Evolutionary conservation across 2,329 filamentous ascomycete species (phyloP).

Genomic region (Curvularia hawaiiensis): DNA sequence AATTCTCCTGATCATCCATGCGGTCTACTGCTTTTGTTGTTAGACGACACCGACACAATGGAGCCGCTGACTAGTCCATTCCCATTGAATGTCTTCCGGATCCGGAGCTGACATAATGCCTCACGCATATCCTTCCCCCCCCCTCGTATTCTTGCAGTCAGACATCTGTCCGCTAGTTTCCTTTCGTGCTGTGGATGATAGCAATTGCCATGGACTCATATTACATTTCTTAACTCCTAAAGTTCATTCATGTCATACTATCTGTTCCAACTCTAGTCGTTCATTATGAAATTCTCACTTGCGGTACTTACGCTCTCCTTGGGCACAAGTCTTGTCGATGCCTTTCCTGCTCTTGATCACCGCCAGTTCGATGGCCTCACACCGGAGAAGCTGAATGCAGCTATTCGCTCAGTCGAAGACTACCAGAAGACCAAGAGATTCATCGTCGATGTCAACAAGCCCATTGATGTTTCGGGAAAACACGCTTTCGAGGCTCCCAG

Average conservation of each 20-base stretch:
- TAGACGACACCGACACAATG: neutral
- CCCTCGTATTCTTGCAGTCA: neutral
- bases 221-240: neutral
- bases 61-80: neutral
- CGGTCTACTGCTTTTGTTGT: neutral
- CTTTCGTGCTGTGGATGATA: neutral
- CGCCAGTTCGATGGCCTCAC: constrained; percentile 14
- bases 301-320: constrained; percentile 19
- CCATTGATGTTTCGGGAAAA: constrained; percentile 29
- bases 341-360: constrained; percentile 20
- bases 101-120: neutral
- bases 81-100: neutral
- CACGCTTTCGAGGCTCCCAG: constrained; percentile 44
- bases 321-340: constrained; percentile 9
- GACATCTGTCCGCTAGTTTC: neutral
- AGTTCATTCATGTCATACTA: neutral
- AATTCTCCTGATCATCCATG: neutral
- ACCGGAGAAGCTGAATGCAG: constrained; percentile 17
- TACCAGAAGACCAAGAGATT: constrained; percentile 20
- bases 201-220: neutral
- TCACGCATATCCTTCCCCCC: neutral
- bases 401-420: constrained; percentile 18
- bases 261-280: neutral
- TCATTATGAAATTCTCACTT: constrained; percentile 24
- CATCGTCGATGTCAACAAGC: constrained; percentile 30